Base-by-base conservation (phyloP, 331 rosid species). In the Dryas integrifolia region DNA sequence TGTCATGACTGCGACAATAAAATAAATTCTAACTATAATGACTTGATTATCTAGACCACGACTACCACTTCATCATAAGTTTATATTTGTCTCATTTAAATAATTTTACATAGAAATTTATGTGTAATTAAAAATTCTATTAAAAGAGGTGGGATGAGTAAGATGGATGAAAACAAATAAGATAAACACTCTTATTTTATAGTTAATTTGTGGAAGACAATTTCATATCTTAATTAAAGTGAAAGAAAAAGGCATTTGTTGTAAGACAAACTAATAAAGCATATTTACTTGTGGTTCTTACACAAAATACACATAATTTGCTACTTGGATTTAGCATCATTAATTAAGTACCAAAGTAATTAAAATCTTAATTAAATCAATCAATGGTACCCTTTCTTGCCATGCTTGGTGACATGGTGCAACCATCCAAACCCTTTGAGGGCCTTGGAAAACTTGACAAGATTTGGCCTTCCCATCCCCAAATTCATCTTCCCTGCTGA, bases 401-500 rank as follows among this genome's bases (percentile, higher is more conserved):
- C 84, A 77, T 87, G 82, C 88, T 56, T 91, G 47, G 85, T 73
- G 45, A 86, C 88, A 80, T 85, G 79, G 70, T 89, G 89, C 75
- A 95, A 78, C 97, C 92, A 88, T 74, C 97, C 98, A 77, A 91
- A 67, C 16, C 96, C 96, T 73, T 88, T 94, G 56, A 94, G 68
- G 9, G 96, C 96, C 79, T 94, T 94, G 5, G 98, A 84, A 67
- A 95, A 72, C 82, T 91, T 95, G 65, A 91, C 74, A 12, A 94
- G 87, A 58, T 89, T 89, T 9, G 97, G 92, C 76, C 87, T 85
- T 45, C 96, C 90, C 96, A 91, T 84, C 49, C 98, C 97, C 38
- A 93, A 71, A 72, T 90, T 91, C 92, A 91, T 88, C 88, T 94
- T 94, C 82, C 95, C 96, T 2, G 96, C 80, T 4, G 97, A 94